Conservation (phyloP, 805 yeast species). For the Cyberlindnera suaveolens region DNA sequence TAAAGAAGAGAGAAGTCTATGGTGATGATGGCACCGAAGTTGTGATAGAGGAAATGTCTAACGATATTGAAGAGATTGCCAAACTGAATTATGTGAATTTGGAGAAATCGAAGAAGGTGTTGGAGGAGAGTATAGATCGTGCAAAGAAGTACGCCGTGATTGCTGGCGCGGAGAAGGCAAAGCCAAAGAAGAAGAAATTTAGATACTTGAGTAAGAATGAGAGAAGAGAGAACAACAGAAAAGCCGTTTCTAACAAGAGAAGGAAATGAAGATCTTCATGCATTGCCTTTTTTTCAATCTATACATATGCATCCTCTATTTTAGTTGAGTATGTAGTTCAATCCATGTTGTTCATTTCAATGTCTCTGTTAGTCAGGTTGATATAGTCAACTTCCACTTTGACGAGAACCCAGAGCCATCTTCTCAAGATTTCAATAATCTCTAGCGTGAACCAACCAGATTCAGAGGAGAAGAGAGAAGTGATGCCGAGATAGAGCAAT, state of each 20-base stretch:
- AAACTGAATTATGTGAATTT: slow-evolving; percentile 68
- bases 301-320: background rate
- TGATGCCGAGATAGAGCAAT: slow-evolving; percentile 1
- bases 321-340: background rate
- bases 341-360: slow-evolving; percentile 7
- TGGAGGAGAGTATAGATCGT: slow-evolving; percentile 66
- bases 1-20: slow-evolving; percentile 22
- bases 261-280: slow-evolving; percentile 15
- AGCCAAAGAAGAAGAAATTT: slow-evolving; percentile 66
- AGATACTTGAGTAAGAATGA: slow-evolving; percentile 81
- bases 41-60: slow-evolving; percentile 40
- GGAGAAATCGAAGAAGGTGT: slow-evolving; percentile 56
- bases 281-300: background rate
- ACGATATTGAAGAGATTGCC: slow-evolving; percentile 53
- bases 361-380: slow-evolving; percentile 4
- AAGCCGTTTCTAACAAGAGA: slow-evolving; percentile 33
- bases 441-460: slow-evolving; percentile 65
- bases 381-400: slow-evolving; percentile 69
- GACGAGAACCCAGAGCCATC: slow-evolving; percentile 87
- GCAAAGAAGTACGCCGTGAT: slow-evolving; percentile 80
- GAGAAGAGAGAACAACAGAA: slow-evolving; percentile 54
- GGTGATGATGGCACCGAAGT: slow-evolving; percentile 37
- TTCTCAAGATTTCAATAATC: slow-evolving; percentile 66
- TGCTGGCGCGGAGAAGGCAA: slow-evolving; percentile 22
- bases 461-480: slow-evolving; percentile 28